These are phyloP conservation scores for Oryza meridionalis DNA, from an alignment of 176 grass and related monocot species.

Conservation along the genomic window DNA sequence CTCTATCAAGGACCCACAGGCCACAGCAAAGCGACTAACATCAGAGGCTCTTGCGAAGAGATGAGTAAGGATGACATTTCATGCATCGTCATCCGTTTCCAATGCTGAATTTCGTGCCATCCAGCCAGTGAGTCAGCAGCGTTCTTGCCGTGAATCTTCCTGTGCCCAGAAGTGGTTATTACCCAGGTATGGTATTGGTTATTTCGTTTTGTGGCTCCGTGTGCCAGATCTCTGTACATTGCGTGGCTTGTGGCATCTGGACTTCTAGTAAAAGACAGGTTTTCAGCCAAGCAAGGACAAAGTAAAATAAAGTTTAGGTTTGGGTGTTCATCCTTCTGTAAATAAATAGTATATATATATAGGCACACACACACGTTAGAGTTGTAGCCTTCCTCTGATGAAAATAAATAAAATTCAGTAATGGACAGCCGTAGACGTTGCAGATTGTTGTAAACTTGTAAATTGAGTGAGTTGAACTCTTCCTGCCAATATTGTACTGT, in stretches of 20 bases:
- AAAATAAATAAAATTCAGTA: conserved; percentile 15
- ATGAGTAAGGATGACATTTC: conserved; percentile 93
- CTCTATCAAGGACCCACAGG: conserved; percentile 75
- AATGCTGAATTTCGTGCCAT: conserved; percentile 41
- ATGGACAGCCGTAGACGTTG: conserved; percentile 3
- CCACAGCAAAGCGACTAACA: conserved; percentile 72
- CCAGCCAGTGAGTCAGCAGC: not conserved
- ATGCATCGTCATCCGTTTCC: conserved; percentile 81
- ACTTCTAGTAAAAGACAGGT: not conserved
- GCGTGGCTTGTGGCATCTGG: conserved; percentile 29
- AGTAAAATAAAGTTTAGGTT: conserved; percentile 2
- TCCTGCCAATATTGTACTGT: not conserved
- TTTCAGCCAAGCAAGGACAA: not conserved
- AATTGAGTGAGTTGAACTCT: not conserved
- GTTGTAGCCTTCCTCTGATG: not conserved
- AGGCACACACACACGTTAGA: not conserved
- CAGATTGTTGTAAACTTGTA: conserved; percentile 33
- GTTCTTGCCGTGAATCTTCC: not conserved
- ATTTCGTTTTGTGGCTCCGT: conserved; percentile 3
- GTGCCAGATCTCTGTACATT: conserved; percentile 11
- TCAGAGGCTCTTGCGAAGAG: conserved; percentile 60
- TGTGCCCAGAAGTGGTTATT: not conserved
- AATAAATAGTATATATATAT: not conserved
- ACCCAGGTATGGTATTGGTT: too few relatives aligned
- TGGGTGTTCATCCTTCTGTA: conserved; percentile 30